phyloP scores from a whole-genome alignment of 768 basidiomycete genomes.

The Lactifluus subvellereus region DNA sequence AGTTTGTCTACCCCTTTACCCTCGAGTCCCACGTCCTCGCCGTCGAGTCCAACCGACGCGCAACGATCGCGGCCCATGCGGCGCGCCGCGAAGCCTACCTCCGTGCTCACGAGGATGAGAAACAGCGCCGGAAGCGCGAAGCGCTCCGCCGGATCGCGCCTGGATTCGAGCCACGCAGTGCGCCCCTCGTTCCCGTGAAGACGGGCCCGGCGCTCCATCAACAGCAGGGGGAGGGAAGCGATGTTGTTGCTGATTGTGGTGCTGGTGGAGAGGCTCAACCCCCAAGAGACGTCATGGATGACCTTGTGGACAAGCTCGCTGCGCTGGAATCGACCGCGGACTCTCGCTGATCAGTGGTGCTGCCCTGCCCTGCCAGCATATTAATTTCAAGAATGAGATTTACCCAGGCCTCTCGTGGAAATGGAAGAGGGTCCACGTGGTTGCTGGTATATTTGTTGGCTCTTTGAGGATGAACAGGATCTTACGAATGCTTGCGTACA shows the following conservation, averaged over 20 bases:
- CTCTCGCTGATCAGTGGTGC: not conserved
- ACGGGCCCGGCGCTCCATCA: not conserved
- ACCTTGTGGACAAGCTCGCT: conserved; percentile 21
- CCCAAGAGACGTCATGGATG: conserved; percentile 23
- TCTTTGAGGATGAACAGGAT: too few species aligned
- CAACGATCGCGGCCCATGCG: conserved; percentile 57
- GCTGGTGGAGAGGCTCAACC: not conserved
- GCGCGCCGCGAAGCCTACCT: conserved; percentile 69
- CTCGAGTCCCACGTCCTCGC: conserved; percentile 81
- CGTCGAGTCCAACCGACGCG: conserved; percentile 65
- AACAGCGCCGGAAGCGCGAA: conserved; percentile 54
- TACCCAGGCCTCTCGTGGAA: too few species aligned
- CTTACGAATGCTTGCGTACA: too few species aligned
- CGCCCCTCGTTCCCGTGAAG: conserved; percentile 17
- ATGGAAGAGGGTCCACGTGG: too few species aligned
- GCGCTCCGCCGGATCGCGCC: conserved; percentile 75
- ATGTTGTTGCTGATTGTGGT: too few species aligned
- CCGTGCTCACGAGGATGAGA: conserved; percentile 68
- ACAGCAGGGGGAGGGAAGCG: not conserved
- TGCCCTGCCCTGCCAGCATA: not conserved
- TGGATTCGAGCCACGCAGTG: conserved; percentile 51
- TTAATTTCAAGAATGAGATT: too few species aligned
- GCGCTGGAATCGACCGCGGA: conserved; percentile 10
- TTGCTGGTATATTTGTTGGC: too few species aligned
- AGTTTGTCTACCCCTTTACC: conserved; percentile 97